Evolutionary conservation across 202 grass and related monocot species (phyloP).

Genomic region (Setaria italica): DNA sequence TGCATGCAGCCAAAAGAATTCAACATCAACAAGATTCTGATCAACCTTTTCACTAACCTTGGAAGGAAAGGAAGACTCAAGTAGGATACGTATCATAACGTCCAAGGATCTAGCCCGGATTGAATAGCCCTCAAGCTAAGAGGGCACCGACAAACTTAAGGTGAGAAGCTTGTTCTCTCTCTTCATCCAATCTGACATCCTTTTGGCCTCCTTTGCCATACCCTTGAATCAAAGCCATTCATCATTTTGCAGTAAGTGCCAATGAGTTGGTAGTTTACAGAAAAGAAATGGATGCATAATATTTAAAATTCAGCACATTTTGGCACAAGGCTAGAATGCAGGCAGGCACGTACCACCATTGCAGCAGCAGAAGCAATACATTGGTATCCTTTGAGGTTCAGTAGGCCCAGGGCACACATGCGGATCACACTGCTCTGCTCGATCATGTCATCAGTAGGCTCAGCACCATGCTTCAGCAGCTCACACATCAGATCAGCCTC

Average conservation of each 20-base stretch:
- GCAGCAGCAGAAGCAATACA: neutral
- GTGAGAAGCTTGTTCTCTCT: neutral
- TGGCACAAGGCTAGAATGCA: neutral
- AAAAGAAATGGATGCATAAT: neutral
- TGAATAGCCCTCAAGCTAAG: too few relatives aligned
- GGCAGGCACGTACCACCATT: neutral
- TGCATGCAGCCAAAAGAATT: too few relatives aligned
- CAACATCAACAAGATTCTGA: too few relatives aligned
- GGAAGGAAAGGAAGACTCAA: neutral
- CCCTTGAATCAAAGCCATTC: neutral
- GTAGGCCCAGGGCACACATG: neutral
- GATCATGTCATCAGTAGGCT: neutral
- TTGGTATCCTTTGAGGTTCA: neutral
- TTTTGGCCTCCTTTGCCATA: neutral
- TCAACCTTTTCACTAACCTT: neutral
- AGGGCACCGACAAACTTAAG: neutral
- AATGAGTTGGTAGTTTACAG: neutral
- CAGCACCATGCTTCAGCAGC: neutral
- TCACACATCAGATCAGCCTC: neutral
- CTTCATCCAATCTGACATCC: neutral
- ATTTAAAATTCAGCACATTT: neutral
- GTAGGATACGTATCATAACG: neutral
- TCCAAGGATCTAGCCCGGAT: neutral
- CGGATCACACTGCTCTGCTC: neutral
- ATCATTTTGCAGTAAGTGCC: neutral